Evolutionary conservation across 2,329 filamentous ascomycete species (phyloP), one percentile per base, ranked within the genome.

Genomic region (Colletotrichum liaoningense): DNA sequence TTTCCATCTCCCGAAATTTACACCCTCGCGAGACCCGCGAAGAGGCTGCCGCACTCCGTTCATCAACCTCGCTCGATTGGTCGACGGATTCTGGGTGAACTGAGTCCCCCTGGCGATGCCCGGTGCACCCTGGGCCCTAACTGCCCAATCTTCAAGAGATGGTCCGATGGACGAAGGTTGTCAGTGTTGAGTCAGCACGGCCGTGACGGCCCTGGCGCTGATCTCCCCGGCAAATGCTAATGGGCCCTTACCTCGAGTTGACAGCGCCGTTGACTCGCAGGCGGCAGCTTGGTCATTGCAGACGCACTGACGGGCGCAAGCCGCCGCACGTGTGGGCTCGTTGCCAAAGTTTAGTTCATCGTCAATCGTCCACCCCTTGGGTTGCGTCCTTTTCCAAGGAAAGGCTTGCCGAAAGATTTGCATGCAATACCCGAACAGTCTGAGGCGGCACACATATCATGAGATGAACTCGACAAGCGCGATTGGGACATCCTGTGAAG

Each of bases 221-320:
- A 73, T 73, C 66, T 38, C 59, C 66, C 66, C 66, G 66, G 70
- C 66, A 72, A 59, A 56, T 72, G 42, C 57, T 42, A 69, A 33
- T 28, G 59, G 42, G 55, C 60, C 59, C 66, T 70, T 64, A 49
- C 42, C 59, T 70, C 38, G 24, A 60, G 30, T 16, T 60, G 59
- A 70, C 70, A 70, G 68, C 72, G 68, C 68, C 63, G 68, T 72
- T 74, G 68, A 67, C 67, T 73, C 67, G 71, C 67, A 71, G 60
- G 33, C 54, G 54, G 14, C 28, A 59, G 49, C 58, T 68, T 30
- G n/a, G 57, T 52, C 64, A 28, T 58, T 33, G 58, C 46, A 70
- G 35, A 28, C 63, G 68, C 67, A 72, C 68, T 72, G 68, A 72
- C 63, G 63, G 59, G 46, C 57, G 68, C 63, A 71, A 71, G 63